phyloP scores from a whole-genome alignment of 2,329 filamentous ascomycete genomes.

The Elsinoe necatrix region DNA sequence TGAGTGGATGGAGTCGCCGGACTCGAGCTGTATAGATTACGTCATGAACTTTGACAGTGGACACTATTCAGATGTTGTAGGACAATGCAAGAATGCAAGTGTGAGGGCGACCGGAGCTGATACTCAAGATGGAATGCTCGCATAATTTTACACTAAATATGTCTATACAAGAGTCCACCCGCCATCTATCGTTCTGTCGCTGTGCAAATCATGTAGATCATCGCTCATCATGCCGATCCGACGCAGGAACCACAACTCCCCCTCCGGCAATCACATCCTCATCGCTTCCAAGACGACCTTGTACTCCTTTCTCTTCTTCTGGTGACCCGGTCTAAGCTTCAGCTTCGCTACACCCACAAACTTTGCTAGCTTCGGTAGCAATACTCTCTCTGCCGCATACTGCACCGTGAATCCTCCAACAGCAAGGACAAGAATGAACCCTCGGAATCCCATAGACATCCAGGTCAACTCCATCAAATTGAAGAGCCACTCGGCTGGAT shows the following conservation, averaged over 20 bases:
- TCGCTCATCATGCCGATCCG: background rate
- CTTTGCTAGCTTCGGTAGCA: slow-evolving; percentile 63
- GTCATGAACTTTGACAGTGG: background rate
- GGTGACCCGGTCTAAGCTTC: slow-evolving; percentile 45
- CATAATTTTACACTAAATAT: background rate
- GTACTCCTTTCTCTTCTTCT: slow-evolving; percentile 79
- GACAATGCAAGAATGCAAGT: background rate
- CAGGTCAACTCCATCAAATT: slow-evolving; percentile 77
- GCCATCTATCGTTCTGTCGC: slow-evolving; percentile 6
- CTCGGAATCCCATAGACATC: slow-evolving; percentile 63
- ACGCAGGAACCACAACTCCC: background rate
- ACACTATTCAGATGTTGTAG: background rate
- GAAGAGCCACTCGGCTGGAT: slow-evolving; percentile 60
- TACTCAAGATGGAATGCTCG: background rate
- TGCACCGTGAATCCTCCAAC: slow-evolving; percentile 58
- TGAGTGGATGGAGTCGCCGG: background rate
- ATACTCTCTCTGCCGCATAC: slow-evolving; percentile 61
- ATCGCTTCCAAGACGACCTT: slow-evolving; percentile 67
- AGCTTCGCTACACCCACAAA: slow-evolving; percentile 55
- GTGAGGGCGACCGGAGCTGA: background rate
- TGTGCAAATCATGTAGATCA: background rate
- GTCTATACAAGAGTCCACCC: background rate
- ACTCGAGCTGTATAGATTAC: background rate
- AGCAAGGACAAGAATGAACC: slow-evolving; percentile 64
- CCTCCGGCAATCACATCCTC: slow-evolving; percentile 21